Evolutionary conservation across 164 flowering plant species (phyloP), one percentile per base, ranked within the genome.

Genomic region (Magnolia officinalis): DNA sequence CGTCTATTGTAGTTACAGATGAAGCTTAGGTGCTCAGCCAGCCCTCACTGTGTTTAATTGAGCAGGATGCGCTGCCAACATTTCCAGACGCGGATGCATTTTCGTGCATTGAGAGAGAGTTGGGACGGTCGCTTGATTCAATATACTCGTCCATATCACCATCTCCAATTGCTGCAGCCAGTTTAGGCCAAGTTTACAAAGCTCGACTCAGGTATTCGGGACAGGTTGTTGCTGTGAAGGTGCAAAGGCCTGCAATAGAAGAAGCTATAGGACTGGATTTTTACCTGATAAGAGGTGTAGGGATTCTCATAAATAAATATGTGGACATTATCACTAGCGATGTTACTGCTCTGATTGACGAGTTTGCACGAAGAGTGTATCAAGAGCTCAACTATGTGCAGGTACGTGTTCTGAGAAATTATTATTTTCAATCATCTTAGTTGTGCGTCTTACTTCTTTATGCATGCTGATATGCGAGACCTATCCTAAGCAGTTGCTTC

Each of bases 351-450:
- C 95, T 96, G 67, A 82, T 93, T 68, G 98, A 96, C 82, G 99
- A 93, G 85, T 96, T 96, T 87, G 99, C 94, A 29, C 80, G 94
- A 67, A 88, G 99, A 89, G 97, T 93, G 74, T 96, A 87, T 83
- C 98, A 96, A 82, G 99, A 96, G 82, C 95, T 96, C 67, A 96
- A 96, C 77, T 96, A 96, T 78, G 99, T 92, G 65, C 99, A 93
- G 98, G 98, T 95, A 83, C 63, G 86, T 82, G 52, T 78, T 59
- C 26, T 63, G n/a, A 23, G 6, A 67, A 69, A 59, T 66, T 58
- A 50, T 37, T 70, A 29, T 21, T 24, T 66, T 74, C 51, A 52
- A 50, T 23, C 61, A 50, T 24, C 10, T 13, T 31, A 8, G 2
- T 19, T 31, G 6, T 69, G 13, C 19, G 18, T 55, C 18, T 11